Percentiles rank a stretch among this genome's conserved stretches.
Conservation (phyloP, 2,329 filamentous ascomycete species). For the Scytalidium lignicola region DNA sequence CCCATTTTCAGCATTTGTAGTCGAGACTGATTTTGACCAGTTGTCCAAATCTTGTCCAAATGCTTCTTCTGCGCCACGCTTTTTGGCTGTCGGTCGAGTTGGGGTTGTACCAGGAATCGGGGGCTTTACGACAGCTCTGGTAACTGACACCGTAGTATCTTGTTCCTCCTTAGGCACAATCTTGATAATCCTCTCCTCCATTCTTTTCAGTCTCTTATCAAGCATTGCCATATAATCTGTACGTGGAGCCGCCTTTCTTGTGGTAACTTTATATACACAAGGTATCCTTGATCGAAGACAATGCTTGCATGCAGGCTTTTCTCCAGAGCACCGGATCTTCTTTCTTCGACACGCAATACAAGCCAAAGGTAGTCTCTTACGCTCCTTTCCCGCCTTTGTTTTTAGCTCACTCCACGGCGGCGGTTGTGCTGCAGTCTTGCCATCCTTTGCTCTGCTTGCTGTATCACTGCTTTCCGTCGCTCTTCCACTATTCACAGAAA, state of each 20-base stretch:
- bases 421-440: conserved; percentile 49
- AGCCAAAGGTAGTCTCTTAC: conserved; percentile 85
- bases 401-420: conserved; percentile 79
- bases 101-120: conserved; percentile 53
- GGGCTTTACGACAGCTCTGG: conserved; percentile 80
- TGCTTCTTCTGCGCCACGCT: conserved; percentile 80
- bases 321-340: conserved; percentile 96
- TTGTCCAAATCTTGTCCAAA: conserved; percentile 77
- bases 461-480: conserved; percentile 50
- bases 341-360: conserved; percentile 95
- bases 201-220: conserved; percentile 89
- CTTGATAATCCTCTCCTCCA: conserved; percentile 98
- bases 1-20: conserved; percentile 41
- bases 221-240: conserved; percentile 99
- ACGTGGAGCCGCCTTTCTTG: conserved; percentile 84
- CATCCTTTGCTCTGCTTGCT: conserved; percentile 48
- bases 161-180: conserved; percentile 84
- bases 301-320: conserved; percentile 97
- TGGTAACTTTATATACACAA: conserved; percentile 96
- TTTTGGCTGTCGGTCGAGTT: conserved; percentile 54
- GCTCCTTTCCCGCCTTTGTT: conserved; percentile 90
- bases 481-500: conserved; percentile 43
- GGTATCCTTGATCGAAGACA: conserved; percentile 88
- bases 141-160: conserved; percentile 59
- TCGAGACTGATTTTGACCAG: conserved; percentile 64